These are phyloP conservation scores for Penicillium carneum DNA, from an alignment of 2,329 filamentous ascomycete genomes.

Conservation along the genomic window DNA sequence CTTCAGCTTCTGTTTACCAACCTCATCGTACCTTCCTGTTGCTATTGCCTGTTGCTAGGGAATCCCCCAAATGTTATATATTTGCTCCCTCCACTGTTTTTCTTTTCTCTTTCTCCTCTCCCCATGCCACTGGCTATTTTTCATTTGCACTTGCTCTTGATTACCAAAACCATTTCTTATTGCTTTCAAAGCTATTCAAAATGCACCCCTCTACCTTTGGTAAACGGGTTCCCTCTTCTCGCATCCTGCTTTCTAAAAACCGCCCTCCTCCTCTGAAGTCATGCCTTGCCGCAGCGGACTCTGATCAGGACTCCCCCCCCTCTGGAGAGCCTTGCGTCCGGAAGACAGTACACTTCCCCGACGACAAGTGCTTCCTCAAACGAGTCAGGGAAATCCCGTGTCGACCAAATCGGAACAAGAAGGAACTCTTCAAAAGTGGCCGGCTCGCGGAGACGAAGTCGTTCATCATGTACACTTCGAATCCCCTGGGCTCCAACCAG, in stretches of 20 bases:
- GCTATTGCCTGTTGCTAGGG: slow-evolving; percentile 4
- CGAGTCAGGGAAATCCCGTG: background rate
- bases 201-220: background rate
- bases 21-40: slow-evolving; percentile 7
- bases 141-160: slow-evolving; percentile 6
- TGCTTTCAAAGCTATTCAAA: slow-evolving; percentile 4
- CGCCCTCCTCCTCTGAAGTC: slow-evolving; percentile 5
- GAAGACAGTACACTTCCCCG: slow-evolving; percentile 10
- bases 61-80: slow-evolving; percentile 1
- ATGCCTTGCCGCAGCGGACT: background rate
- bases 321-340: slow-evolving; percentile 3
- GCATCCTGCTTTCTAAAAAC: background rate
- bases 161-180: background rate
- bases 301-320: background rate
- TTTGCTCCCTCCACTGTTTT: background rate
- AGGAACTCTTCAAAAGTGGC: background rate
- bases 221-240: background rate
- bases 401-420: background rate
- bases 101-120: slow-evolving; percentile 11
- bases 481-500: background rate
- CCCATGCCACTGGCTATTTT: slow-evolving; percentile 16
- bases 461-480: background rate
- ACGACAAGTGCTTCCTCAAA: background rate
- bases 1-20: slow-evolving; percentile 1
- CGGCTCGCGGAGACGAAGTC: background rate